phyloP scores from a whole-genome alignment of 208 protist species.

The Trypanosoma boissoni region DNA sequence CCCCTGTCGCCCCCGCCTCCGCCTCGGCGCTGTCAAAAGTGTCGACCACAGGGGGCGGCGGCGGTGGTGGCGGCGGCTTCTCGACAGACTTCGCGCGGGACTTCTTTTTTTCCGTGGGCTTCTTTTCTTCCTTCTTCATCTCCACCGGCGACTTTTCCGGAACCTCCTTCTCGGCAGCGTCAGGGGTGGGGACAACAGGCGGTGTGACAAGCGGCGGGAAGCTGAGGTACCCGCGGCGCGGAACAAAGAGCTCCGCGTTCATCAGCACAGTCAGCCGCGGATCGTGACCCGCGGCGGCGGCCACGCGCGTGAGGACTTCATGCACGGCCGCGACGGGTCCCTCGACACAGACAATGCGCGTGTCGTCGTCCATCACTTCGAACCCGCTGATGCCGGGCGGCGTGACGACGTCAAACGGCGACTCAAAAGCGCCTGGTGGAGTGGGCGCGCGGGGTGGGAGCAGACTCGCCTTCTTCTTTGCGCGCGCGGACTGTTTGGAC shows the following conservation, averaged over 20 bases:
- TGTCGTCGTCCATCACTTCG: slow-evolving; percentile 76
- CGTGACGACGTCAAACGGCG: slow-evolving; percentile 53
- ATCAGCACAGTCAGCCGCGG: slow-evolving; percentile 47
- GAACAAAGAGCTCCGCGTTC: slow-evolving; percentile 80
- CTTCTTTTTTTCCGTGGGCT: too few relatives aligned
- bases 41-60: too few relatives aligned
- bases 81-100: too few relatives aligned
- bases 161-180: too few relatives aligned
- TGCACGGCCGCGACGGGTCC: slow-evolving; percentile 72
- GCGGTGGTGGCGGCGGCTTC: too few relatives aligned
- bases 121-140: too few relatives aligned
- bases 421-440: slow-evolving; percentile 28
- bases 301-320: slow-evolving; percentile 35
- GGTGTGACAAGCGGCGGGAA: slow-evolving; percentile 83
- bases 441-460: slow-evolving; percentile 26
- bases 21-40: slow-evolving; percentile 27
- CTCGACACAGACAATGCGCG: slow-evolving; percentile 75
- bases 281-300: slow-evolving; percentile 17
- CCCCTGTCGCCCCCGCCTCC: slow-evolving; percentile 77
- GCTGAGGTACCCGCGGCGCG: slow-evolving; percentile 49
- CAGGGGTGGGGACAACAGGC: too few relatives aligned
- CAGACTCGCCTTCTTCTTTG: slow-evolving; percentile 11
- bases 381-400: slow-evolving; percentile 83
- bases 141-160: too few relatives aligned
- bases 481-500: slow-evolving; percentile 11